phyloP scores from a whole-genome alignment of 2,329 filamentous ascomycete species.

The Sclerotinia spermophila region DNA sequence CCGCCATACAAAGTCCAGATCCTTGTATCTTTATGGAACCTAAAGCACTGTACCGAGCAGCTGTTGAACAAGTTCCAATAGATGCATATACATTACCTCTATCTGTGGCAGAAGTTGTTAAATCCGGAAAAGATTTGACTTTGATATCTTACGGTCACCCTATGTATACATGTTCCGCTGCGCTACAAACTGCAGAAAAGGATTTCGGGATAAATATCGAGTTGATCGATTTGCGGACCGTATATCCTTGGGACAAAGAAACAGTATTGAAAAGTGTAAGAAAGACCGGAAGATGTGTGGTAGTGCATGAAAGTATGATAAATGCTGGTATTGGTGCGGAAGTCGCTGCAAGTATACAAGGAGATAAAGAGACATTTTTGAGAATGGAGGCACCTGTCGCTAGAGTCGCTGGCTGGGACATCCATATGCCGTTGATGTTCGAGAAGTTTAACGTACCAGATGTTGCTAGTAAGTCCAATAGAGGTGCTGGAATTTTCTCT shows the following conservation, averaged over 20 bases:
- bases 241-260: constrained; percentile 70
- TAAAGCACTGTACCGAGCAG: constrained; percentile 69
- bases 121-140: constrained; percentile 62
- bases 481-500: neutral
- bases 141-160: constrained; percentile 69
- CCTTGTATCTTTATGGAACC: constrained; percentile 75
- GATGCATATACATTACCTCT: constrained; percentile 64
- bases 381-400: constrained; percentile 66
- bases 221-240: constrained; percentile 66
- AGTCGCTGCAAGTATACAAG: constrained; percentile 68
- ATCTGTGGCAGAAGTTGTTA: constrained; percentile 65
- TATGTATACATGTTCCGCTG: constrained; percentile 63
- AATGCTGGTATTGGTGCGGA: constrained; percentile 71
- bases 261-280: constrained; percentile 63
- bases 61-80: constrained; percentile 69
- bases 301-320: constrained; percentile 73
- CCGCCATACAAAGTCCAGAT: constrained; percentile 60
- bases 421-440: constrained; percentile 62
- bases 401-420: constrained; percentile 66
- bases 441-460: constrained; percentile 66
- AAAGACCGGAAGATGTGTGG: constrained; percentile 66
- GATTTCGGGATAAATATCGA: constrained; percentile 64
- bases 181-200: constrained; percentile 64
- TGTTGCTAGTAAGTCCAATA: constrained; percentile 56
- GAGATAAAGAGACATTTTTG: constrained; percentile 57